Percentiles rank a stretch among this genome's conserved stretches.
Evolutionary conservation across 257 asterid genomes (phyloP).

Genomic region (Nicotiana noctiflora): DNA sequence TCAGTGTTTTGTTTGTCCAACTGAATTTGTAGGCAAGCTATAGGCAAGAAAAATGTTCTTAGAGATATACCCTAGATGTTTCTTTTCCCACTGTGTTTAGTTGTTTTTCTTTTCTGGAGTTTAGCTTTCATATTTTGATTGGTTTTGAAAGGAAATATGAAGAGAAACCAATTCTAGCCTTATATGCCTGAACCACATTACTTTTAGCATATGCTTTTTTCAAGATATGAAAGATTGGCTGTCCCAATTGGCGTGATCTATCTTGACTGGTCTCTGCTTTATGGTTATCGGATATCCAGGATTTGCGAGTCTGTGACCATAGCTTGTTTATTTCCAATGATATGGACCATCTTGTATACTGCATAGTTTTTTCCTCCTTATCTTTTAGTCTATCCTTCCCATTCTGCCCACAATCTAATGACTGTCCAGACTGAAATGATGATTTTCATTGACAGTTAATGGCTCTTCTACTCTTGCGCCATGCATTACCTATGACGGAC

Average conservation of each 20-base stretch:
- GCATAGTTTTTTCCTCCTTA: not conserved
- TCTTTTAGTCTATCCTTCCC: not conserved
- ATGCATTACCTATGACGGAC: slow-evolving; percentile 71
- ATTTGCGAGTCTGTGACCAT: not conserved
- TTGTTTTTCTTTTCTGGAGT: not conserved
- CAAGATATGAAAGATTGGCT: not conserved
- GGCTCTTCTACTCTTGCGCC: slow-evolving; percentile 95
- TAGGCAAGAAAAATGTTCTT: not conserved
- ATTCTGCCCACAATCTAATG: not conserved
- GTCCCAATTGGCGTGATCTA: not conserved
- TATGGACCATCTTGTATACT: not conserved
- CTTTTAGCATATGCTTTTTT: not conserved
- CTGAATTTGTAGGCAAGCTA: not conserved
- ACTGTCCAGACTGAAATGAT: not conserved
- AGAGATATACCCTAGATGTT: not conserved
- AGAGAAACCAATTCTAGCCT: not conserved
- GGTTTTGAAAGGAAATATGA: not conserved
- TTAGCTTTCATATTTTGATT: not conserved
- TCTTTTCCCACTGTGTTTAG: not conserved
- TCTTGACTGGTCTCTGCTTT: not conserved
- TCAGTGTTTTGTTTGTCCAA: not conserved
- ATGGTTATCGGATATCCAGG: not conserved
- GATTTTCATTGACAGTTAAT: slow-evolving; percentile 51
- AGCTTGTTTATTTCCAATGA: not conserved
- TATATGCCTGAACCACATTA: not conserved